Evolutionary conservation across 805 yeast genomes (phyloP), one percentile per base, ranked within the genome.

Genomic region (Saturnispora mendoncae): DNA sequence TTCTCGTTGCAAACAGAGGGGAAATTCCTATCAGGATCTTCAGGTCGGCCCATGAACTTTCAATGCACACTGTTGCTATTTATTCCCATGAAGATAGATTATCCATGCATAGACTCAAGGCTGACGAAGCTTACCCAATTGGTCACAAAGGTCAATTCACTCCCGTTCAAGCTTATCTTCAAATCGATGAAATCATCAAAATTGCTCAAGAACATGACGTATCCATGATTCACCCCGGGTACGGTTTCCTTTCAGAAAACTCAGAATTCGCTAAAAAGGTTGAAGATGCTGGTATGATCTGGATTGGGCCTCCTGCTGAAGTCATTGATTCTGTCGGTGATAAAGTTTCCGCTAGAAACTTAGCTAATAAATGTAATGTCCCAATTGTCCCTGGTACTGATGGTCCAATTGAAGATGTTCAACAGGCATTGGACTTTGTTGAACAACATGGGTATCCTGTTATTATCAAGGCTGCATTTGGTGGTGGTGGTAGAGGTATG

Each of bases 401-500:
- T 66, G 94, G 86, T 6, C 69, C 92, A 50, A 78, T 90, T 27
- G 67, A 72, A 2, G 66, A 74, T 46, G 71, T 87, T 7, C 71
- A 71, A 7, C 95, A 84, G 52, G 97, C 97, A 3, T 67, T 69
- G 43, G 70, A 65, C 45, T 74, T 80, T 46, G 97, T 96, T 12
- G 78, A 75, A 15, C 64, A 73, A 52, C 68, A 90, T 39, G 84
- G 74, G 44, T 92, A 85, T 54, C 97, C 97, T 21, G 77, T 90
- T 25, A 90, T 90, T 97, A 84, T 92, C 38, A 90, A 90, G 64
- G 84, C 95, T 23, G 92, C 98, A 46, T 97, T 97, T 20, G 98
- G 98, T 58, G 98, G 98, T 56, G 98, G 98, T 63, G 98, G 98
- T 65, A 90, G 90, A 56, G 98, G 98, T 50, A 68, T 90, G 53